These are phyloP conservation scores for Rhodotorula sp. DNA, from an alignment of 1,284 basidiomycete genomes.

Conservation along the genomic window DNA sequence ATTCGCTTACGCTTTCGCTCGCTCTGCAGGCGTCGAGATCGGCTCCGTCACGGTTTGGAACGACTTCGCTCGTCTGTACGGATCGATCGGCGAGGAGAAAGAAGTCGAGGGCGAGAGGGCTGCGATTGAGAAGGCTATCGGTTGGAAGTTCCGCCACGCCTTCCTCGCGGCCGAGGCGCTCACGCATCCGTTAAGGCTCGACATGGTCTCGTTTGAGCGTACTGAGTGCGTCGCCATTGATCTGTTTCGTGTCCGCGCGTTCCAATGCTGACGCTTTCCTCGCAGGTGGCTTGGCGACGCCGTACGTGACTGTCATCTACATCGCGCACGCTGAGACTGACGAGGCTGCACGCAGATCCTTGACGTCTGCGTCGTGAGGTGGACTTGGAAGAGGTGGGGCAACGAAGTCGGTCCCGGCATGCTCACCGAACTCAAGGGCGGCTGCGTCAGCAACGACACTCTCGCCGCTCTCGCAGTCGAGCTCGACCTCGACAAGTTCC, in stretches of 20 bases:
- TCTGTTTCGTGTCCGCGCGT: not conserved
- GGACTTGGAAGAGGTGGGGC: constrained; percentile 62
- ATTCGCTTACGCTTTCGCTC: not conserved
- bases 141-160: constrained; percentile 61
- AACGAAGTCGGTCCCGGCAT: constrained; percentile 65
- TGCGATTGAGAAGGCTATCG: constrained; percentile 61
- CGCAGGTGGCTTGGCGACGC: constrained; percentile 60
- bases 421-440: constrained; percentile 67
- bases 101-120: not conserved
- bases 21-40: constrained; percentile 35
- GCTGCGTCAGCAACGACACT: constrained; percentile 12
- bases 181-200: constrained; percentile 63
- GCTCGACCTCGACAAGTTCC: constrained; percentile 61
- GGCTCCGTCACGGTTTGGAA: constrained; percentile 58
- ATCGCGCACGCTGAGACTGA: not conserved
- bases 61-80: constrained; percentile 19
- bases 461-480: constrained; percentile 2
- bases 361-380: constrained; percentile 59
- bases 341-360: constrained; percentile 50
- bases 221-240: constrained; percentile 64
- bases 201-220: constrained; percentile 62
- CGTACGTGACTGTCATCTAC: constrained; percentile 53
- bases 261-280: too few relatives aligned
- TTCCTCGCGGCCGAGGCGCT: constrained; percentile 68
- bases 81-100: not conserved